These are phyloP conservation scores for Saraca asoca DNA, from an alignment of 331 rosid species.

Conservation along the genomic window DNA sequence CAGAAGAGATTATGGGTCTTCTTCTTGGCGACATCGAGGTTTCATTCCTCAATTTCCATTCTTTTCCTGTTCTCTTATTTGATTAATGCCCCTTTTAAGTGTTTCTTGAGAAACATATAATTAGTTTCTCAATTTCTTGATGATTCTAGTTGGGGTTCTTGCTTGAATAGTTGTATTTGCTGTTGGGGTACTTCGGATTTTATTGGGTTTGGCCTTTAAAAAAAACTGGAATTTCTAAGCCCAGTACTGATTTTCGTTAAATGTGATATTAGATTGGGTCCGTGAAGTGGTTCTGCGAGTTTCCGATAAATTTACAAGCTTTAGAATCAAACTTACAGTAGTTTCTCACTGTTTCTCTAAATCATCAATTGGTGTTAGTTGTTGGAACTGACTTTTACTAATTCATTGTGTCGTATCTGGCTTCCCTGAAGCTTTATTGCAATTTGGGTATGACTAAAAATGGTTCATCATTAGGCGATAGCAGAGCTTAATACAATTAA, in stretches of 20 bases:
- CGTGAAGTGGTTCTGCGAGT: conserved; percentile 1
- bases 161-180: neutral
- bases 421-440: neutral
- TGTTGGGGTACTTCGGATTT: conserved; percentile 12
- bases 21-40: conserved; percentile 97
- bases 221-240: neutral
- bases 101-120: no score
- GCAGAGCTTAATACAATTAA: no score
- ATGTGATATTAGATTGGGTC: neutral
- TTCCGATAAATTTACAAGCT: neutral
- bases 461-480: no score
- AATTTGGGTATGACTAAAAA: no score
- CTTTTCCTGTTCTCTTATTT: neutral
- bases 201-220: conserved; percentile 3
- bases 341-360: neutral
- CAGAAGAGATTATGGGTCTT: conserved; percentile 99
- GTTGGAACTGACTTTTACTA: neutral
- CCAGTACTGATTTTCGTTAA: neutral
- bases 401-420: neutral
- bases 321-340: neutral
- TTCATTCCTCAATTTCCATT: conserved; percentile 5
- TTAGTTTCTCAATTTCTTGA: neutral
- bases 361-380: neutral
- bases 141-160: neutral
- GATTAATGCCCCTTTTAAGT: neutral